These are phyloP conservation scores for Saccharomyces pastorianus DNA, from an alignment of 1,139 yeast genomes.

Conservation along the genomic window DNA sequence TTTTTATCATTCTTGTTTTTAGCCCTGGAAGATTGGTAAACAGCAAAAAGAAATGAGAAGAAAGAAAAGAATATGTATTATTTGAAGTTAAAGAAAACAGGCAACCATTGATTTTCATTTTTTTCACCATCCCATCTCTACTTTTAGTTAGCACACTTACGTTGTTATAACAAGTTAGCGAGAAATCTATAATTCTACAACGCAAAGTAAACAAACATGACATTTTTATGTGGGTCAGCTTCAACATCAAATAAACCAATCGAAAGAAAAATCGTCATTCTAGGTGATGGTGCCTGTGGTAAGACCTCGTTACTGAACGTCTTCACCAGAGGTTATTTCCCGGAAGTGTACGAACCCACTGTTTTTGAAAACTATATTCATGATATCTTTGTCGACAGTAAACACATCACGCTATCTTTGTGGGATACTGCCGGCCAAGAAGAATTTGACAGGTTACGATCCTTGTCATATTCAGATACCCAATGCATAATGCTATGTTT, in stretches of 20 bases:
- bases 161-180: neutral
- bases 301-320: slow-evolving; percentile 88
- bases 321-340: slow-evolving; percentile 94
- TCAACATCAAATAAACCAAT: slow-evolving; percentile 35
- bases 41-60: neutral
- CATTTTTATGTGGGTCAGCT: slow-evolving; percentile 27
- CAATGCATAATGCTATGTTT: slow-evolving; percentile 96
- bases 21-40: neutral
- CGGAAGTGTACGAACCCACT: slow-evolving; percentile 97
- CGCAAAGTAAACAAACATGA: slow-evolving; percentile 11
- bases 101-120: neutral
- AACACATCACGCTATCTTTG: slow-evolving; percentile 81
- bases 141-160: neutral
- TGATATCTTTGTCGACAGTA: slow-evolving; percentile 92
- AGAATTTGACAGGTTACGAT: slow-evolving; percentile 87
- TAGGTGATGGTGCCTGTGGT: slow-evolving; percentile 33
- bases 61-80: neutral
- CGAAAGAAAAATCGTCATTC: slow-evolving; percentile 86
- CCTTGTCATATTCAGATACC: slow-evolving; percentile 86
- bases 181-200: neutral
- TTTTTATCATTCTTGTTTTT: neutral
- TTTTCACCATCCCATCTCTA: neutral
- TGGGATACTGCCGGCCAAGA: slow-evolving; percentile 99
- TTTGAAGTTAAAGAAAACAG: neutral
- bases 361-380: slow-evolving; percentile 97